Evolutionary conservation across 2,329 filamentous ascomycete genomes (phyloP).

Genomic region (Aspergillus sp.): DNA sequence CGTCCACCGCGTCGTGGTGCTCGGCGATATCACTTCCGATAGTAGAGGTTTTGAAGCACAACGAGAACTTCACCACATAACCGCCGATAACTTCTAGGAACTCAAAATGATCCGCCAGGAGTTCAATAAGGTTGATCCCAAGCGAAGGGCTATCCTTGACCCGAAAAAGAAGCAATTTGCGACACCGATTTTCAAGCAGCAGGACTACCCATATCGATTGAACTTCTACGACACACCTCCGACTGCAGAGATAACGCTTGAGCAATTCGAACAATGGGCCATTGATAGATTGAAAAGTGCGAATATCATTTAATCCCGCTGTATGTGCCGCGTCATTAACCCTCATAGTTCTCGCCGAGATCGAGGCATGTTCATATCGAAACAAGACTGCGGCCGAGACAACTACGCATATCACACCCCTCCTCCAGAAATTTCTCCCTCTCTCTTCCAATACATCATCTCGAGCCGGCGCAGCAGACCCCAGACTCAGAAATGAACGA

Average conservation of each 20-base stretch:
- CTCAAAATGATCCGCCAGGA: slow-evolving; percentile 47
- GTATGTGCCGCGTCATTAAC: neutral
- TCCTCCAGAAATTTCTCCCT: slow-evolving; percentile 83
- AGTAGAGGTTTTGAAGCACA: neutral
- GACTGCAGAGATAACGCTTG: slow-evolving; percentile 89
- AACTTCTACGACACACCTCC: slow-evolving; percentile 90
- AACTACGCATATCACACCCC: slow-evolving; percentile 74
- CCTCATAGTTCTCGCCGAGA: slow-evolving; percentile 39
- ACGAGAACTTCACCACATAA: neutral
- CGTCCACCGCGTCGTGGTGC: slow-evolving; percentile 13
- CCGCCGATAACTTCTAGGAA: neutral
- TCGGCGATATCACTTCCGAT: slow-evolving; percentile 1
- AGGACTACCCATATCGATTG: slow-evolving; percentile 78
- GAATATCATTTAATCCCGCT: slow-evolving; percentile 10
- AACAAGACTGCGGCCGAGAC: slow-evolving; percentile 86
- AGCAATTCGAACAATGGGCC: slow-evolving; percentile 98
- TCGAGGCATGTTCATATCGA: slow-evolving; percentile 93
- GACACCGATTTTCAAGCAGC: slow-evolving; percentile 70
- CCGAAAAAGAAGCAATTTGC: slow-evolving; percentile 86
- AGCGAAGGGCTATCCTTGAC: slow-evolving; percentile 74
- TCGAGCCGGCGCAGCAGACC: slow-evolving; percentile 50
- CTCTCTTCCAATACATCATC: slow-evolving; percentile 73
- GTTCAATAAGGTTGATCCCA: slow-evolving; percentile 53
- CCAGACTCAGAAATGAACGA: slow-evolving; percentile 65
- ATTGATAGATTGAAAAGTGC: slow-evolving; percentile 83